phyloP scores from a whole-genome alignment of 1,284 basidiomycete genomes.

The Tilletia horrida region DNA sequence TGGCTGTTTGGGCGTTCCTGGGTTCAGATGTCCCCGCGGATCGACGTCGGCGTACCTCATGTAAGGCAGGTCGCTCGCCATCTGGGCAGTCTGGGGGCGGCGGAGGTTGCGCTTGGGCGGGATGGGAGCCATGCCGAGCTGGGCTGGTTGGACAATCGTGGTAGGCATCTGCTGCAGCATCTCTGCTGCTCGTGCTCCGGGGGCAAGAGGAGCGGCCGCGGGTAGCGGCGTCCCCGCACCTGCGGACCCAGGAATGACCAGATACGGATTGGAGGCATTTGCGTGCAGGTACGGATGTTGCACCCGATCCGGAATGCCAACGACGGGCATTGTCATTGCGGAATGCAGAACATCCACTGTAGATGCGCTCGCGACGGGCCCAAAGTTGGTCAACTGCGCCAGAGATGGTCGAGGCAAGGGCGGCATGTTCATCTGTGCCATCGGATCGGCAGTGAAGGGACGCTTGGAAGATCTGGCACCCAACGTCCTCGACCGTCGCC shows the following conservation, averaged over 20 bases:
- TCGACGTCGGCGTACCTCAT: not conserved
- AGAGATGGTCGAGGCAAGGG: not conserved
- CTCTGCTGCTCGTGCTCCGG: not conserved
- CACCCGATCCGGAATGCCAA: too few species aligned
- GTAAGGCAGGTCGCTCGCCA: not conserved
- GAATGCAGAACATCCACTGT: too few species aligned
- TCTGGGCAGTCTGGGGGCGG: conserved; percentile 1
- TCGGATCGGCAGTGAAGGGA: not conserved
- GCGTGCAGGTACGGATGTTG: too few species aligned
- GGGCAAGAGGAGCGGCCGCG: too few species aligned
- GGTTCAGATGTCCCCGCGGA: too few species aligned
- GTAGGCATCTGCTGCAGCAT: not conserved
- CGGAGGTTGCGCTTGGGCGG: not conserved
- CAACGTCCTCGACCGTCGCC: not conserved
- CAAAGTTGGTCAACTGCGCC: not conserved
- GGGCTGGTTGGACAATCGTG: not conserved
- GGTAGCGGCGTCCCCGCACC: too few species aligned
- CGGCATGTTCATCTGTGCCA: not conserved
- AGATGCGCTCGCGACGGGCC: too few species aligned
- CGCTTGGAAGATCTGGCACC: not conserved
- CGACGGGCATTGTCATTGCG: too few species aligned
- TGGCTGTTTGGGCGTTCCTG: not conserved
- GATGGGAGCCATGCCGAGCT: not conserved
- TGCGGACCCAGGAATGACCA: too few species aligned
- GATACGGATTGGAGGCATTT: too few species aligned